Conservation (phyloP, 108 stramenopile genomes). For the Skeletonema tropicum region DNA sequence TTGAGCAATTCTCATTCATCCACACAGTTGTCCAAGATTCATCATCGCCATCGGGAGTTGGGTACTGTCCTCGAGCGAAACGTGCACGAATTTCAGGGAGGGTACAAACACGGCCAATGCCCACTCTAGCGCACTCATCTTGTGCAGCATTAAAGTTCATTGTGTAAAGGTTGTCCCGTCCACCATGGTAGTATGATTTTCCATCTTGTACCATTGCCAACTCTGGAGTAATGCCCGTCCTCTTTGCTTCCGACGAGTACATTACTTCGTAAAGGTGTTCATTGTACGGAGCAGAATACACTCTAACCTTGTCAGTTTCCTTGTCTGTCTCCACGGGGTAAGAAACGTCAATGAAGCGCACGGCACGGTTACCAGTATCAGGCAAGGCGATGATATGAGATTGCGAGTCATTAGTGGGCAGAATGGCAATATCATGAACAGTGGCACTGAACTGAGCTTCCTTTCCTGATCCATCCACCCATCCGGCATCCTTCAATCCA, state of each 20-base stretch:
- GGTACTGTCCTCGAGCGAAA: slow-evolving; percentile 45
- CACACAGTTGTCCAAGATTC: slow-evolving; percentile 40
- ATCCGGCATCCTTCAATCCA: slow-evolving; percentile 32
- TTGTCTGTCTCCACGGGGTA: slow-evolving; percentile 36
- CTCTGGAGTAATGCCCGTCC: slow-evolving; percentile 29
- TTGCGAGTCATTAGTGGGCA: slow-evolving; percentile 17
- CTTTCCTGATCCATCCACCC: slow-evolving; percentile 43
- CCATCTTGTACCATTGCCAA: slow-evolving; percentile 45
- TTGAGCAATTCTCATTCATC: slow-evolving; percentile 40
- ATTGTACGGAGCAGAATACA: slow-evolving; percentile 36
- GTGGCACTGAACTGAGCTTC: slow-evolving; percentile 45
- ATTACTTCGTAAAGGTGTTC: slow-evolving; percentile 45
- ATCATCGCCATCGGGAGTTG: slow-evolving; percentile 24
- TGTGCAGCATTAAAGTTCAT: slow-evolving; percentile 39
- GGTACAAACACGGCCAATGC: slow-evolving; percentile 44
- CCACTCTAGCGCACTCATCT: slow-evolving; percentile 42
- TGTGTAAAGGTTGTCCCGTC: slow-evolving; percentile 14
- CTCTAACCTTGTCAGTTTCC: slow-evolving; percentile 21
- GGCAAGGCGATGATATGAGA: slow-evolving; percentile 34
- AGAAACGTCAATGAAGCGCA: slow-evolving; percentile 45
- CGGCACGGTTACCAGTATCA: slow-evolving; percentile 46
- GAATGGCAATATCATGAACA: slow-evolving; percentile 38
- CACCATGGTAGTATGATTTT: slow-evolving; percentile 43
- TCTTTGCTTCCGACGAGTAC: slow-evolving; percentile 40
- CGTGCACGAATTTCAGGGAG: slow-evolving; percentile 45